A percentile compares a stretch with the other conserved stretches of the same genome.
Evolutionary conservation across 2,329 filamentous ascomycete species (phyloP).

Genomic region (Ceratocystis cacaofunesta): DNA sequence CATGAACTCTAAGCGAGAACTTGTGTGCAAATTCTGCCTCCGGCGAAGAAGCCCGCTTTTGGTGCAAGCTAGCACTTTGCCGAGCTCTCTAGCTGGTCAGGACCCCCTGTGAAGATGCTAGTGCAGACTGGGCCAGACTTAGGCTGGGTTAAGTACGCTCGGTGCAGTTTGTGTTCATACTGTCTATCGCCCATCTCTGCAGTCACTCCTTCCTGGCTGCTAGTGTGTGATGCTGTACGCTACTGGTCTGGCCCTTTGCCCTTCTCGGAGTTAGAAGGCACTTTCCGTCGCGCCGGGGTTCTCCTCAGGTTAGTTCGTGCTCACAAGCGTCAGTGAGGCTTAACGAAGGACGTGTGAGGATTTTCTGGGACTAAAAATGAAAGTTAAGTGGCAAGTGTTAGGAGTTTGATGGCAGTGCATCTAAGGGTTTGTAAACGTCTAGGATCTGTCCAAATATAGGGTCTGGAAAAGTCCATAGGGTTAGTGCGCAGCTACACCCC

Average conservation of each 20-base stretch:
- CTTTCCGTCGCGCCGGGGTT: background rate
- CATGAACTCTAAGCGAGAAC: background rate
- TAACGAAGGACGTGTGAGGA: too few species aligned
- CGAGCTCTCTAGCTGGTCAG: background rate
- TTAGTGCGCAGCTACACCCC: too few species aligned
- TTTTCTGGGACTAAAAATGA: too few species aligned
- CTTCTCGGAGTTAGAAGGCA: background rate
- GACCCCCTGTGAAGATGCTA: background rate
- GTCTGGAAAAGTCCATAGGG: too few species aligned
- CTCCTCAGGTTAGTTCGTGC: background rate
- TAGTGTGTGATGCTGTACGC: background rate
- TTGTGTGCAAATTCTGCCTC: background rate
- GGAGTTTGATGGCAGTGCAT: too few species aligned
- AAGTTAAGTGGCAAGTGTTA: too few species aligned
- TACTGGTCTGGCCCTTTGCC: background rate
- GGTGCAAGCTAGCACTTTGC: background rate
- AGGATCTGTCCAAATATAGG: too few species aligned
- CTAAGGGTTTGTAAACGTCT: too few species aligned
- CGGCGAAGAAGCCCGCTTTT: background rate
- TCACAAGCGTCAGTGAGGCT: background rate
- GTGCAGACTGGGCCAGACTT: background rate
- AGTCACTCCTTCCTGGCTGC: background rate
- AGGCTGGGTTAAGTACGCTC: background rate
- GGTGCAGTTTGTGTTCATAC: background rate
- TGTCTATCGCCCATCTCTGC: background rate